A percentile compares a stretch with the other conserved stretches of the same genome.
phyloP scores from a whole-genome alignment of 495 filamentous ascomycete species.

The Xylaria castorea region DNA sequence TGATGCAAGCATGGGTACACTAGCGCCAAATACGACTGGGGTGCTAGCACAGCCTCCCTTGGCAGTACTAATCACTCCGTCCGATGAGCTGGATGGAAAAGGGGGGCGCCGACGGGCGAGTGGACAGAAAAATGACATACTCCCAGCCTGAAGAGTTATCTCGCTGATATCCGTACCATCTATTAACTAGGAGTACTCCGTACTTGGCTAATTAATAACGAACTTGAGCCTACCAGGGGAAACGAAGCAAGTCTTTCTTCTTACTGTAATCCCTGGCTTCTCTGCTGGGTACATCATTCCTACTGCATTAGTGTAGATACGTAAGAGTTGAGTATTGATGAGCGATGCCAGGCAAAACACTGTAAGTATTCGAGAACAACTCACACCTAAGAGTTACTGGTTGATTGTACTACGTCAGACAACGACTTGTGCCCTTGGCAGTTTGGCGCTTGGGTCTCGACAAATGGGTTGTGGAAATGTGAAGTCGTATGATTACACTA shows the following conservation, averaged over 20 bases:
- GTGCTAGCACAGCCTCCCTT: constrained; percentile 24
- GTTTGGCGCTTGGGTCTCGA: neutral
- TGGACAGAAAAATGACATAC: neutral
- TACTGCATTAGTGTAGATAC: neutral
- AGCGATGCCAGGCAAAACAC: neutral
- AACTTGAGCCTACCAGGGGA: no score
- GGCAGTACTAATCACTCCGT: constrained; percentile 18
- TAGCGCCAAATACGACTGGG: constrained; percentile 10
- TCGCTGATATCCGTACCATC: no score
- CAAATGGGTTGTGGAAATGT: neutral
- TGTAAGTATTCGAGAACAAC: neutral
- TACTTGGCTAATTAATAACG: constrained; percentile 9
- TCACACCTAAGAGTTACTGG: neutral
- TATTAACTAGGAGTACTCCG: no score
- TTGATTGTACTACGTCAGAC: constrained; percentile 3
- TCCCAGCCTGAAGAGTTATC: neutral
- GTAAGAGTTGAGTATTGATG: neutral
- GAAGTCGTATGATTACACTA: constrained; percentile 7
- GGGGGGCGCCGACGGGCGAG: neutral
- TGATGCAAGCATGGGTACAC: neutral
- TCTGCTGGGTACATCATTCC: constrained; percentile 10
- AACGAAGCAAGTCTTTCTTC: neutral
- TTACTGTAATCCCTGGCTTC: neutral
- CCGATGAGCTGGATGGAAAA: constrained; percentile 15
- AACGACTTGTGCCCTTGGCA: neutral